These are phyloP conservation scores for Salvia hispanica DNA, from an alignment of 257 asterid genomes.

Conservation along the genomic window DNA sequence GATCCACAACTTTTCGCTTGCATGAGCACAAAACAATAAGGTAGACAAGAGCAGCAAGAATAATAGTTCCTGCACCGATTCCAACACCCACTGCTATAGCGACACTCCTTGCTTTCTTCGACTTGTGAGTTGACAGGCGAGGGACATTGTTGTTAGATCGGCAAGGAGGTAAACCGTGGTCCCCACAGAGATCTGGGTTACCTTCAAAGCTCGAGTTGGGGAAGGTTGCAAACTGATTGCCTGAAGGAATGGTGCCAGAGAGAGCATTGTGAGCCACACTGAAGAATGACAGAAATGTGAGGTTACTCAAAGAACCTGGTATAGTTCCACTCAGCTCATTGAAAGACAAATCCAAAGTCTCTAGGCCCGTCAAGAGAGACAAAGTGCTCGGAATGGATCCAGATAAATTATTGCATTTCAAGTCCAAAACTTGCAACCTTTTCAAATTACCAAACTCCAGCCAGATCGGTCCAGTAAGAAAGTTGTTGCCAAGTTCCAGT, in stretches of 20 bases:
- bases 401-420: constrained; percentile 57
- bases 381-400: constrained; percentile 66
- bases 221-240: constrained; percentile 63
- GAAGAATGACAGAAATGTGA: constrained; percentile 61
- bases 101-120: constrained; percentile 36
- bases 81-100: constrained; percentile 58
- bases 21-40: constrained; percentile 41
- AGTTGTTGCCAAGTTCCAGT: constrained; percentile 65
- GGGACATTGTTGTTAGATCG: constrained; percentile 26
- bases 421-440: constrained; percentile 61
- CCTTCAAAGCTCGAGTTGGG: constrained; percentile 70
- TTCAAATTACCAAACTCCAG: constrained; percentile 74
- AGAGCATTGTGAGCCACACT: constrained; percentile 65
- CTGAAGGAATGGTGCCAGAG: constrained; percentile 59
- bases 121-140: constrained; percentile 17
- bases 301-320: constrained; percentile 57
- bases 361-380: constrained; percentile 63
- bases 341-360: constrained; percentile 65
- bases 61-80: constrained; percentile 52
- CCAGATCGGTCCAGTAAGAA: constrained; percentile 66
- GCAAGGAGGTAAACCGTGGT: constrained; percentile 48
- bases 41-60: constrained; percentile 45
- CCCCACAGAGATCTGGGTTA: constrained; percentile 63
- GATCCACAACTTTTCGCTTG: constrained; percentile 42
- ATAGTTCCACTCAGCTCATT: constrained; percentile 63